Base-by-base conservation (phyloP, 2,329 filamentous ascomycete genomes). In the Epichloe coenophiala region DNA sequence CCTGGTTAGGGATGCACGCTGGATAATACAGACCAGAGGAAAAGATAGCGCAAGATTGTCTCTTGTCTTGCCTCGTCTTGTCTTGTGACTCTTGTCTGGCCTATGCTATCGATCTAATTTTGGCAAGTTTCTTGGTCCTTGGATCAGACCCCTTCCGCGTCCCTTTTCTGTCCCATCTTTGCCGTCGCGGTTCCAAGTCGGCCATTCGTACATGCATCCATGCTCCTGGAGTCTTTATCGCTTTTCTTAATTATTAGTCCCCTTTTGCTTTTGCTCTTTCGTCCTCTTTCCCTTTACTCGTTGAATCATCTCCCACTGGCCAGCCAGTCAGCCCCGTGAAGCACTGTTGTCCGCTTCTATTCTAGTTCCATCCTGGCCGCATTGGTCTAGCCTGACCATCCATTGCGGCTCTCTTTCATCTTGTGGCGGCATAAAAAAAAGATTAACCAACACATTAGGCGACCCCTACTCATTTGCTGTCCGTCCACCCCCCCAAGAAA, bases 381-480 rank as follows among this genome's bases (percentile, higher is more conserved):
- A 41, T 21, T 41, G 8, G 6, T 19, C 27, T 31, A 9, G 27
- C 8, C 27, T 31, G 23, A 3, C 23, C 23, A 27, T 27, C 6
- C 23, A 27, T 27, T 1, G 23, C 11, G 11, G 11, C 21, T 40
- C 23, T 47, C n/a, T 40, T 40, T 33, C 37, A 7, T 37, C 5
- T 35, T n/a, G 17, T 40, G 23, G 33, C 31, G 3, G 31, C 23
- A 45, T 40, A 23, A 37, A 48, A 46, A 27, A 9, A 36, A 17
- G 33, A 19, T n/a, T 27, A n/a, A 47, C 44, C 27, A 42, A 38
- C 44, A 51, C 36, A 15, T 31, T 37, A 42, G 43, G 36, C 43
- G 44, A 36, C 11, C 38, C 38, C 49, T 51, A 33, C 38, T 51
- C 49, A 51, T 51, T 40, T 47, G 37, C 38, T 27, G 31, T 9